Conservation (phyloP, 2,329 filamentous ascomycete genomes). For the Cordyceps fumosorosea region DNA sequence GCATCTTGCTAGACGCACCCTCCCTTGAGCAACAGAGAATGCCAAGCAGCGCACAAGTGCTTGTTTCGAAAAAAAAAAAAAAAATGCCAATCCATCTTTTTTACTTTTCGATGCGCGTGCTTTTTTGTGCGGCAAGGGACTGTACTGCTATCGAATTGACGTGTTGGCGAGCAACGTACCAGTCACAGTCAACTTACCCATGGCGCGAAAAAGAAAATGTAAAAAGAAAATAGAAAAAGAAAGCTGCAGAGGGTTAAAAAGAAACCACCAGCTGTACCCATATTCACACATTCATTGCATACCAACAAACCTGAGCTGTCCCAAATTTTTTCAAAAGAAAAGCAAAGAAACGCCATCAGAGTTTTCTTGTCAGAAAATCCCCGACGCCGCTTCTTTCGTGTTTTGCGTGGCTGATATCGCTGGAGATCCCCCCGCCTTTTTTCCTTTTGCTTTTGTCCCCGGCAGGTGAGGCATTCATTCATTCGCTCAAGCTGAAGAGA, state of each 20-base stretch:
- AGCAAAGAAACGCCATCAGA: not conserved
- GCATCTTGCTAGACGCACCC: constrained; percentile 1
- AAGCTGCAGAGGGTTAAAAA: not conserved
- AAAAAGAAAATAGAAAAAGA: not conserved
- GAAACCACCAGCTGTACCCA: not conserved
- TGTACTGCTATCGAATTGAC: not conserved
- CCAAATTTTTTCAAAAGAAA: not conserved
- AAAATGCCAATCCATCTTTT: not conserved
- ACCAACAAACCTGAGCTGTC: not conserved
- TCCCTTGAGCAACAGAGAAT: not conserved
- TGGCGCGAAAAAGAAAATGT: not conserved
- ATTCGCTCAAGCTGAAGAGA: not conserved
- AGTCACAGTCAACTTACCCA: no score
- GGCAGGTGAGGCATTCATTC: not conserved
- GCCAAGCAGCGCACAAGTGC: not conserved
- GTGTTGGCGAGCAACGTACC: no score
- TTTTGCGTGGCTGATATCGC: not conserved
- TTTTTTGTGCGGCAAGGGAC: not conserved
- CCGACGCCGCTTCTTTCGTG: not conserved
- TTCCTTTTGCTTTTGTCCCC: not conserved
- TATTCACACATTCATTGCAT: no score
- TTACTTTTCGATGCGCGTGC: not conserved
- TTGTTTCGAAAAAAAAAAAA: not conserved
- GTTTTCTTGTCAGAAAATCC: not conserved
- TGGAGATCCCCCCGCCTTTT: not conserved